These are phyloP conservation scores for Fistulifera solaris DNA, from an alignment of 108 stramenopile genomes.

Conservation along the genomic window DNA sequence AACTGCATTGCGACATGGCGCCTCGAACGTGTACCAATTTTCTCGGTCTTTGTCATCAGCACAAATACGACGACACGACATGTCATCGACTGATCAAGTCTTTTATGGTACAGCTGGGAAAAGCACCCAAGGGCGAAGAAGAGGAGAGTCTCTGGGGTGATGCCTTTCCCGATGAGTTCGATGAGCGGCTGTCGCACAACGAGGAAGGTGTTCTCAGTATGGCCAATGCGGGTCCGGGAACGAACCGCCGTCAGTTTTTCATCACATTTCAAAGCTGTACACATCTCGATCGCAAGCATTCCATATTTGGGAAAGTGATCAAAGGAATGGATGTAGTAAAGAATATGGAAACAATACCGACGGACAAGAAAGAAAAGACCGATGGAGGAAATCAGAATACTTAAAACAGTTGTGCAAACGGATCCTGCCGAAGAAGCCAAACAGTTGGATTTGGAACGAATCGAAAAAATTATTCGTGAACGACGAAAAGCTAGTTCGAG, in stretches of 20 bases:
- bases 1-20: conserved; percentile 90
- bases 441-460: conserved; percentile 44
- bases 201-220: conserved; percentile 78
- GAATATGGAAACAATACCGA: conserved; percentile 30
- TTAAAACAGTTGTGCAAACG: conserved; percentile 39
- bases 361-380: conserved; percentile 72
- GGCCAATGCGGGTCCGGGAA: conserved; percentile 92
- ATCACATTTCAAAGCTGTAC: conserved; percentile 78
- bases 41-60: conserved; percentile 65
- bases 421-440: conserved; percentile 70
- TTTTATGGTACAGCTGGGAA: conserved; percentile 95
- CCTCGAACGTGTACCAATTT: conserved; percentile 90
- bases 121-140: conserved; percentile 43
- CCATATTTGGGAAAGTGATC: conserved; percentile 90
- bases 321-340: conserved; percentile 66
- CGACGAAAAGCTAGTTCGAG: conserved; percentile 8
- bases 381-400: conserved; percentile 39
- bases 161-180: conserved; percentile 89
- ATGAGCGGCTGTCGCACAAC: conserved; percentile 67
- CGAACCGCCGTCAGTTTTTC: conserved; percentile 93
- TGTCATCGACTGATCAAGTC: conserved; percentile 89
- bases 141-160: conserved; percentile 76
- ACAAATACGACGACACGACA: conserved; percentile 77
- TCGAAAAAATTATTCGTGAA: conserved; percentile 26
- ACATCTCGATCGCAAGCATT: conserved; percentile 95